These are phyloP conservation scores for Lipomyces sp. DNA, from an alignment of 805 yeast genomes.

Conservation along the genomic window DNA sequence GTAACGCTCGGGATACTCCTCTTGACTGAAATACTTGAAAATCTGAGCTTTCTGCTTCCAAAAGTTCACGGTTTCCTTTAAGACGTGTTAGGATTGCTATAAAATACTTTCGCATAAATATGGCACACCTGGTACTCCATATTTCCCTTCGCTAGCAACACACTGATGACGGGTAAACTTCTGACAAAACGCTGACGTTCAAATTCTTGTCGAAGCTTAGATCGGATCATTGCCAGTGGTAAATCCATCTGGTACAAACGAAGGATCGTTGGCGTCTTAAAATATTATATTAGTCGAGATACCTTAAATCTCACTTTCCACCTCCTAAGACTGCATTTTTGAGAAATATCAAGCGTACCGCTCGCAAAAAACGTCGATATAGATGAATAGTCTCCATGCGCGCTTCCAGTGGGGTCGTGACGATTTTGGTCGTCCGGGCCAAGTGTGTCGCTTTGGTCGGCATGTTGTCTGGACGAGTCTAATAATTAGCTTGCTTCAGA, in stretches of 20 bases:
- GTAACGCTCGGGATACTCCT: constrained; percentile 59
- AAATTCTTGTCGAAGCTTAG: constrained; percentile 86
- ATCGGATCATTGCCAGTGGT: constrained; percentile 77
- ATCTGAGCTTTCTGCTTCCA: constrained; percentile 91
- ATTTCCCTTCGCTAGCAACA: constrained; percentile 78
- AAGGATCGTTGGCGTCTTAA: constrained; percentile 59
- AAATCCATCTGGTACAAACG: constrained; percentile 73
- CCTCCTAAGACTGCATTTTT: neutral
- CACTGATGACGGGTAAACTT: constrained; percentile 67
- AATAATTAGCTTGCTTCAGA: constrained; percentile 1
- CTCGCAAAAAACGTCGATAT: constrained; percentile 73
- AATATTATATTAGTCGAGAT: neutral
- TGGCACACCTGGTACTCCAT: constrained; percentile 74
- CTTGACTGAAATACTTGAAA: constrained; percentile 77
- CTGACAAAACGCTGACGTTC: constrained; percentile 80
- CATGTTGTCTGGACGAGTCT: constrained; percentile 43
- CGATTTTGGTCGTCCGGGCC: constrained; percentile 77
- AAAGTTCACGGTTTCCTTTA: constrained; percentile 71
- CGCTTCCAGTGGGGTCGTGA: constrained; percentile 65
- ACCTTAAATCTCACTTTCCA: neutral
- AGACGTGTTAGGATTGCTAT: neutral
- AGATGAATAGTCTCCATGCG: constrained; percentile 66
- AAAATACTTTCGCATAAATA: neutral
- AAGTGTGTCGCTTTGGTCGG: constrained; percentile 79
- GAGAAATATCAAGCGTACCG: constrained; percentile 42